Evolutionary conservation across 2,329 filamentous ascomycete genomes (phyloP), one percentile per base, ranked within the genome.

Genomic region (Talaromyces verruculosus): DNA sequence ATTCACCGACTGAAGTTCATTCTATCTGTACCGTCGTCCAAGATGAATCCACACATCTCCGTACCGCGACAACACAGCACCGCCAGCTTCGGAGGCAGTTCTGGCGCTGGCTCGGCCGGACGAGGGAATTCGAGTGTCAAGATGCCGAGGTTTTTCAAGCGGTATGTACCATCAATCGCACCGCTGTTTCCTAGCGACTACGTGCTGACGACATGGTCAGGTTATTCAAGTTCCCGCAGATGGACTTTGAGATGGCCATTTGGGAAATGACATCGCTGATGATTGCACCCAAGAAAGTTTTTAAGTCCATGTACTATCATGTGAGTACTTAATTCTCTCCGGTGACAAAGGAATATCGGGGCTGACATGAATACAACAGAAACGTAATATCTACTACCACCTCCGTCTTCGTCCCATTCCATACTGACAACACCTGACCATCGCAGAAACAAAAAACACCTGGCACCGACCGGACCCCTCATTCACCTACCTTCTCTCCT

Each of bases 221-320:
- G 66, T 79, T 90, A 60, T 89, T 90, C 83, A 90, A 90, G 76
- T 90, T 90, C 73, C 87, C 88, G 11, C 88, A 89, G 71, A 90
- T 90, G 88, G 88, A 90, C 80, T 90, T 90, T 74, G 88, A 90
- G 74, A 89, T 89, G 83, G 88, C 88, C 22, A 85, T 89, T 70
- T 90, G 88, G 88, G 88, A 90, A 76, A 90, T 90, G 85, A 88
- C 86, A 68, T 86, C 84, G 71, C 80, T 90, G 63, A 82, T 90
- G 69, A 87, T 90, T 73, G 86, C 87, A 37, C 88, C 88, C 0
- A 90, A 89, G 79, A 89, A 89, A 75, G 88, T 90, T 61, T 90
- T 90, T 75, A 82, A 88, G 68, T 88, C 87, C 53, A 89, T 90
- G 76, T 90, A 89, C 76, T 89, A 90, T 72, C 87, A 90, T 78